Base-by-base conservation (phyloP, 139 green algal species). In the Chlamydomonas applanata region DNA sequence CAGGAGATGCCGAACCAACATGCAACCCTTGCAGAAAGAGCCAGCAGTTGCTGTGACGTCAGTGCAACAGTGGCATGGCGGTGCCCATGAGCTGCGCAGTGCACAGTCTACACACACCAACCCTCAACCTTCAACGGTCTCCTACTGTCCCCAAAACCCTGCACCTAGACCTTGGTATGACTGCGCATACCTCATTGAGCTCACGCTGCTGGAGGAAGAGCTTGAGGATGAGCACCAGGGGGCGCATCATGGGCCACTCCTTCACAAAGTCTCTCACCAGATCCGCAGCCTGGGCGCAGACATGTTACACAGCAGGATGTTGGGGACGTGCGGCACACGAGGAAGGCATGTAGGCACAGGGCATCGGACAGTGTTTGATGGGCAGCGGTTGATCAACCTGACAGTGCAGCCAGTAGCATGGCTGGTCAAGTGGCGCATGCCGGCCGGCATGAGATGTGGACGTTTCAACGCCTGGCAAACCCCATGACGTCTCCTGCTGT, bases 161-260 rank as follows among this genome's bases (percentile, higher is more conserved):
- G n/a, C n/a, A n/a, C n/a, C n/a, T n/a, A n/a, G n/a, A n/a, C n/a
- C n/a, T n/a, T n/a, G n/a, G n/a, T n/a, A n/a, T n/a, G n/a, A n/a
- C n/a, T n/a, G n/a, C 25, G 40, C 72, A 25, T 25, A 79, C 90
- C 87, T 98, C 95, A 66, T 98, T 98, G 20, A 98, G 83, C 40
- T 94, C 91, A 0, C 95, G 81, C 87, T 98, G 95, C 73, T 97
- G 92, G 66, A 98, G 79, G 79, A 97, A 98, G 4, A 91, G 78
- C 81, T 97, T 97, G 34, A 97, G 86, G 34, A 94, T 75, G 32
- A 94, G 86, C 49, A 91, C 85, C 56, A 98, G 83, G 2, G 91
- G 94, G 2, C 84, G 81, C 83, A 98, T 89, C 52, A 89, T 86
- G 24, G 93, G 92, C 76, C 94, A 86, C 9, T 66, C 30, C 14